These are phyloP conservation scores for Fonsecaea multimorphosa DNA, from an alignment of 2,329 filamentous ascomycete genomes.

Conservation along the genomic window DNA sequence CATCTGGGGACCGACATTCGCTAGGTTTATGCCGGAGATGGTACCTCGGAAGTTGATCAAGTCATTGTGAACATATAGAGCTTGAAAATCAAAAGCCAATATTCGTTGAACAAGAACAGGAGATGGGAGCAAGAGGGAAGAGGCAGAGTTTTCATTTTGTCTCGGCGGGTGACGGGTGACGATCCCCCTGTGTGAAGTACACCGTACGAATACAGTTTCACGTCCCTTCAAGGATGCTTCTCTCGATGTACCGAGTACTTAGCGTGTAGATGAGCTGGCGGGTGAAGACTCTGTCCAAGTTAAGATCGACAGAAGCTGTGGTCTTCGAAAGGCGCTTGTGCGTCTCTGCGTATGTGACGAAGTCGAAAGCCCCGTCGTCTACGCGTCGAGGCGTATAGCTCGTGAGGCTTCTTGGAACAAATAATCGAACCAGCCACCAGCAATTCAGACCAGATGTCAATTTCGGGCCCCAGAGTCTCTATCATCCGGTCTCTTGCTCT, in stretches of 20 bases:
- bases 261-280: neutral
- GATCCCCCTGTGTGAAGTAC: neutral
- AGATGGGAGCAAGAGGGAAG: neutral
- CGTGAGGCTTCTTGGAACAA: no score
- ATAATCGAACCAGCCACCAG: neutral
- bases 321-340: neutral
- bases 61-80: neutral
- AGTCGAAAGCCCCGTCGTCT: neutral
- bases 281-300: neutral
- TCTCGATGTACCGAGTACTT: neutral
- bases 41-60: neutral
- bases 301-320: neutral
- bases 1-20: neutral
- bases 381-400: neutral
- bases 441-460: neutral
- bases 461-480: neutral
- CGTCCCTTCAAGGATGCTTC: neutral
- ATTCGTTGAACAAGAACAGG: neutral
- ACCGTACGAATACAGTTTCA: neutral
- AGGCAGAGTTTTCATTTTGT: neutral
- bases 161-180: conserved; percentile 2
- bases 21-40: neutral
- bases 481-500: neutral
- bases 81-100: neutral
- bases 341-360: neutral